Base-by-base conservation (phyloP, 2,329 filamentous ascomycete genomes). In the Fusarium longipes region DNA sequence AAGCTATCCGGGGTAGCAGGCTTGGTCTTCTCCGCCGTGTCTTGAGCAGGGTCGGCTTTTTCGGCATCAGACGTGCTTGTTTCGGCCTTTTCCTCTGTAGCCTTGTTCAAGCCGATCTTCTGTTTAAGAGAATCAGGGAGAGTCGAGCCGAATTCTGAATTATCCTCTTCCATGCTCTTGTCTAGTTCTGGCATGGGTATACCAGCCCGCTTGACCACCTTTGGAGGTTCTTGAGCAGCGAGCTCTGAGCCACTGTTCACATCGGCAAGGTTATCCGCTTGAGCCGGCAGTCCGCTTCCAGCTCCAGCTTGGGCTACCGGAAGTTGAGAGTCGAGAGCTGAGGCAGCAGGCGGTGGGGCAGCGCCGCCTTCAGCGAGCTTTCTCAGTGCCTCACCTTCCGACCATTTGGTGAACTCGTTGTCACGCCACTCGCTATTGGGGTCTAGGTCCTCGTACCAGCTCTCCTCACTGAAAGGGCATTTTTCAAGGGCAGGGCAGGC, bases 381-480 rank as follows among this genome's bases (percentile, higher is more conserved):
- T 38, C 76, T 74, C 38, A 77, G 65, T 38, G 73, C 73, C 54
- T 83, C 79, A 65, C 79, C 78, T 38, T 79, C 73, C 52, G 82
- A 80, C 73, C 84, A 88, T 5, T 80, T 74, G 22, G 71, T 74
- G 40, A 86, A 72, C 68, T 83, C 74, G 33, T 76, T 59, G 2
- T 82, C 79, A 36, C 86, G 81, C 66, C 74, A 81, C 3, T 74
- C 75, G 12, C 75, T 77, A 7, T 78, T 77, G 0, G 83, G 82
- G 63, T 88, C 86, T 1, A 88, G 74, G 17, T 71, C 71, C 43
- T 82, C 77, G 64, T 80, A 77, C 82, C 86, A 88, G 7, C 75
- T 65, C 4, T 83, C 84, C 68, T 81, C 58, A 60, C 81, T 80
- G 80, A 84, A 90, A 8, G 82, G 76, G 71, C 88, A 90, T 58